Base-by-base conservation (phyloP, 192 early-diverging fungal genomes). In the Linnemannia elongata region DNA sequence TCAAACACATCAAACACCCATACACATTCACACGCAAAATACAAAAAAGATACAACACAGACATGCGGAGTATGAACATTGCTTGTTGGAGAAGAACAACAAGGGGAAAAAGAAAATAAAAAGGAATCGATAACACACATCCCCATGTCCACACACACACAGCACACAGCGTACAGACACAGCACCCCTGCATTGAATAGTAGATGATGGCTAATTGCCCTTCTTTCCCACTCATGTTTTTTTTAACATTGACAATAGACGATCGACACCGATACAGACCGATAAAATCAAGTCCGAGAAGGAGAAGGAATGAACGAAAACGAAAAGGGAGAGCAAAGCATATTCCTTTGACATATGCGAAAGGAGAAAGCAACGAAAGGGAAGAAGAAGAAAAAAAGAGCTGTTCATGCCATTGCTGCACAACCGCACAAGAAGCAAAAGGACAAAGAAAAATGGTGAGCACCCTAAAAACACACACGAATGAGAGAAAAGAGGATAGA, bases 1-100 rank as follows among this genome's bases (percentile, higher is more conserved):
- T n/a, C n/a, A 45, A 12, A 45, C 44, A 20, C 49, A 52, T 52
- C 38, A 6, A 45, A 45, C 44, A 45, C 44, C 2, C 49, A 52
- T 52, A 33, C 60, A 33, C 60, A 66, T 66, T 66, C 60, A 66
- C 60, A 66, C 60, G 60, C 60, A 66, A 66, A 24, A 60, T 24
- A 60, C 24, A 60, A 60, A 42, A 42, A 68, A 44, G 33, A 30
- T 41, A 69, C 42, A 63, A 76, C 38, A 39, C 38, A 42, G 33
- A 72, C 41, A 42, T 8, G 36, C 70, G 70, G 41, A 38, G 70
- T 44, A 42, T 42, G 41, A 72, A 72, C 41, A 72, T 66, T 24
- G 22, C 55, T 27, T 27, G 6, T 57, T 52, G 49, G 49, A 52
- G 55, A 27, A 70, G 69, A 70, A 13, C 33, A 70, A 70, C 15